Evolutionary conservation across 2,329 filamentous ascomycete genomes (phyloP).

Genomic region (Ilyonectria sp.): DNA sequence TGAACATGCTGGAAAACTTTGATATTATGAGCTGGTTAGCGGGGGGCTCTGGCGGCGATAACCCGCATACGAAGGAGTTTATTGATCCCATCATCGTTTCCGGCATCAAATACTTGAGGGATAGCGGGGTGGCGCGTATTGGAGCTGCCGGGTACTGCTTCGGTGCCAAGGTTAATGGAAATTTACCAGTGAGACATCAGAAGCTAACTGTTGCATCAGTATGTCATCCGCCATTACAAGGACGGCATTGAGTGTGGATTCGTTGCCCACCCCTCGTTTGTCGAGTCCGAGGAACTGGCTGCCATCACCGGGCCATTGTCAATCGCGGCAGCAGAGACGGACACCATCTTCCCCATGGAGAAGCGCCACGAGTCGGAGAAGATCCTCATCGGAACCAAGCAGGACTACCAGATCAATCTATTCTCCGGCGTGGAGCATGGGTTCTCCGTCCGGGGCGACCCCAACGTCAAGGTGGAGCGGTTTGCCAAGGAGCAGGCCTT

Average conservation of each 20-base stretch:
- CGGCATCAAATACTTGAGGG: constrained; percentile 67
- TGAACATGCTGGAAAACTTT: constrained; percentile 58
- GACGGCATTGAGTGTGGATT: constrained; percentile 79
- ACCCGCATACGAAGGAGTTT: constrained; percentile 53
- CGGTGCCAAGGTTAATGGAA: constrained; percentile 73
- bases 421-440: constrained; percentile 82
- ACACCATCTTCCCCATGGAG: constrained; percentile 75
- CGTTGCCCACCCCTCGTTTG: constrained; percentile 83
- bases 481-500: constrained; percentile 89
- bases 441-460: constrained; percentile 80
- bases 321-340: constrained; percentile 76
- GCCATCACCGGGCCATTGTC: constrained; percentile 78
- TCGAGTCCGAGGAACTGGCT: constrained; percentile 76
- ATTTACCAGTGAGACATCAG: not conserved
- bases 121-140: constrained; percentile 70
- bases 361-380: constrained; percentile 76
- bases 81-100: constrained; percentile 51
- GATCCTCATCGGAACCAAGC: constrained; percentile 69
- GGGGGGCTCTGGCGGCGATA: constrained; percentile 61
- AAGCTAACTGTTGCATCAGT: constrained; percentile 57
- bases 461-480: constrained; percentile 68
- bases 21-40: constrained; percentile 51
- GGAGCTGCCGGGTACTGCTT: constrained; percentile 83
- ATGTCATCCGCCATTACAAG: constrained; percentile 75
- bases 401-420: constrained; percentile 83